Conservation (phyloP, 257 asterid species). For the Oldenlandia corymbosa region DNA sequence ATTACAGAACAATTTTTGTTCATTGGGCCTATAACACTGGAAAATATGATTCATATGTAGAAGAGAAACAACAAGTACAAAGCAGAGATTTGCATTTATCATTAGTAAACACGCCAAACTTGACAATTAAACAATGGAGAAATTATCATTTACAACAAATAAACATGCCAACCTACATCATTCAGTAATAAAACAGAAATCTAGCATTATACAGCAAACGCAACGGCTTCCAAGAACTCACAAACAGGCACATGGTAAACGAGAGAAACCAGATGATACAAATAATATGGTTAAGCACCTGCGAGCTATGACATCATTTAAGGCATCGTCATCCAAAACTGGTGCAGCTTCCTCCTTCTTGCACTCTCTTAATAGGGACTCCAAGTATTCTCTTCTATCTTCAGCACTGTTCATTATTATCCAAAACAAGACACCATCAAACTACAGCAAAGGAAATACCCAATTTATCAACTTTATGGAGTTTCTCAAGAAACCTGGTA, state of each 20-base stretch:
- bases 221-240: neutral
- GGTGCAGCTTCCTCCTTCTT: slow-evolving; percentile 95
- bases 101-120: too few species aligned
- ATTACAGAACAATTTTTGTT: neutral
- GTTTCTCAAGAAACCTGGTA: slow-evolving; percentile 56
- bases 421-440: slow-evolving; percentile 11
- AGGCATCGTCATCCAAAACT: slow-evolving; percentile 92
- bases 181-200: neutral
- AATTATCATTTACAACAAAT: too few species aligned
- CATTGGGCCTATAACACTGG: neutral
- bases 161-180: neutral
- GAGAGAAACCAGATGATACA: neutral
- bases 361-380: slow-evolving; percentile 94
- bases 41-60: neutral
- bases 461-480: too few species aligned
- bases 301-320: slow-evolving; percentile 91
- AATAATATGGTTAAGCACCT: slow-evolving; percentile 39
- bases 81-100: neutral
- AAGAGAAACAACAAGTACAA: neutral
- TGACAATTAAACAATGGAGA: too few species aligned
- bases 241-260: neutral
- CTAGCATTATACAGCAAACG: neutral
- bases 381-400: slow-evolving; percentile 98
- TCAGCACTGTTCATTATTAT: slow-evolving; percentile 66
- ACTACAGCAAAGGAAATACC: slow-evolving; percentile 8